Percentiles rank a stretch among this genome's conserved stretches.
Conservation (phyloP, 805 yeast genomes). For the Starmerella bombicola region DNA sequence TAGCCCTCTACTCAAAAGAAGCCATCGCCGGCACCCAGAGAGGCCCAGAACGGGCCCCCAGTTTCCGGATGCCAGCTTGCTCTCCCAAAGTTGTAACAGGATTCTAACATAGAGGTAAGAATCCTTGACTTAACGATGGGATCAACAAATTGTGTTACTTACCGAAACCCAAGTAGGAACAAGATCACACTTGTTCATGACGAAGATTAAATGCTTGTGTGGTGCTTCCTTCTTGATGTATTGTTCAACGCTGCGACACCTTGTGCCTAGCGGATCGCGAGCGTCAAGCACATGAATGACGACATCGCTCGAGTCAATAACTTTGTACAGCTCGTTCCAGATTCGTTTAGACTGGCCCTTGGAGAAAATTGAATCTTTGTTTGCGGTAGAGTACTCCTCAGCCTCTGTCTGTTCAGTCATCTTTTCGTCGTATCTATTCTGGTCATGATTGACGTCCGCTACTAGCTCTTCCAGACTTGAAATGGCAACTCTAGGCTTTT, state of each 20-base stretch:
- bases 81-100: conserved; percentile 99
- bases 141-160: conserved; percentile 38
- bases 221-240: conserved; percentile 88
- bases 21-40: conserved; percentile 33
- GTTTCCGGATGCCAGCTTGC: conserved; percentile 43
- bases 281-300: conserved; percentile 95
- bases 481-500: conserved; percentile 71
- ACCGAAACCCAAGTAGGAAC: conserved; percentile 99
- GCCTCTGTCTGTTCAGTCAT: conserved; percentile 37
- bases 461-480: conserved; percentile 73
- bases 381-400: conserved; percentile 79
- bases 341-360: conserved; percentile 97
- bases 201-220: conserved; percentile 89
- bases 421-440: conserved; percentile 56
- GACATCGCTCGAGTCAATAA: conserved; percentile 93
- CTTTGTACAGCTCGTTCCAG: conserved; percentile 96
- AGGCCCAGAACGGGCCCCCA: conserved; percentile 40
- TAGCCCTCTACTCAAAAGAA: conserved; percentile 73
- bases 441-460: conserved; percentile 43
- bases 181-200: conserved; percentile 91
- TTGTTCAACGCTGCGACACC: conserved; percentile 87
- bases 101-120: conserved; percentile 37
- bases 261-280: conserved; percentile 91
- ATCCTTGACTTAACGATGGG: conserved; percentile 60
- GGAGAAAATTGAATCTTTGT: conserved; percentile 88